A percentile compares a stretch with the other conserved stretches of the same genome.
Evolutionary conservation across 2,329 filamentous ascomycete species (phyloP).

Genomic region (Reticulascus tulasneorum): DNA sequence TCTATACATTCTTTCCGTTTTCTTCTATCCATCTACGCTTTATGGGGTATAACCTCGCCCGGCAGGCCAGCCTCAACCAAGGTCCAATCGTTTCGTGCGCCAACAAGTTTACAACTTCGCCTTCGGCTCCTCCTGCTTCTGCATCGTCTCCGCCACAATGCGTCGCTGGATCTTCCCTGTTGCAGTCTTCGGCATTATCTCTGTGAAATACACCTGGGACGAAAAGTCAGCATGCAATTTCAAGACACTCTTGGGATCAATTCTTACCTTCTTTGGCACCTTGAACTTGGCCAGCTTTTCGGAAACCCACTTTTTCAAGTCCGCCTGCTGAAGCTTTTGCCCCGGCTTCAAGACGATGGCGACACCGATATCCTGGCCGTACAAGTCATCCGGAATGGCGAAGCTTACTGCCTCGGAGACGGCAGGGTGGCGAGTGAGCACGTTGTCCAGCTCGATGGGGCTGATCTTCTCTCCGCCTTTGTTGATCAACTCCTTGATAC

Average conservation of each 20-base stretch:
- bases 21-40: too few species aligned
- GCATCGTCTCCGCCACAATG: constrained; percentile 82
- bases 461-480: constrained; percentile 88
- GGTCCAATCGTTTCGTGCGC: not conserved
- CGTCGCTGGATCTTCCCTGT: constrained; percentile 84
- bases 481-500: constrained; percentile 91
- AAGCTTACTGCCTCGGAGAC: constrained; percentile 80
- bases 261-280: constrained; percentile 70
- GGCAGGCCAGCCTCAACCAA: not conserved
- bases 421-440: constrained; percentile 67
- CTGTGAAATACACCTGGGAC: constrained; percentile 71
- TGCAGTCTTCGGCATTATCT: constrained; percentile 86
- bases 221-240: constrained; percentile 8
- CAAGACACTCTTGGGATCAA: not conserved
- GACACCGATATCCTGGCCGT: constrained; percentile 76
- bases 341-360: constrained; percentile 71
- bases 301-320: constrained; percentile 64
- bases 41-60: too few species aligned
- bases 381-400: constrained; percentile 76
- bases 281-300: constrained; percentile 79
- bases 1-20: too few species aligned
- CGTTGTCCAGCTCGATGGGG: constrained; percentile 83
- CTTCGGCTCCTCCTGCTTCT: constrained; percentile 59
- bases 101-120: constrained; percentile 44
- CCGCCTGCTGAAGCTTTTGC: constrained; percentile 49